Percentiles rank a stretch among this genome's conserved stretches.
These are phyloP conservation scores for Salix caprea DNA, from an alignment of 345 rosid species.

Conservation along the genomic window DNA sequence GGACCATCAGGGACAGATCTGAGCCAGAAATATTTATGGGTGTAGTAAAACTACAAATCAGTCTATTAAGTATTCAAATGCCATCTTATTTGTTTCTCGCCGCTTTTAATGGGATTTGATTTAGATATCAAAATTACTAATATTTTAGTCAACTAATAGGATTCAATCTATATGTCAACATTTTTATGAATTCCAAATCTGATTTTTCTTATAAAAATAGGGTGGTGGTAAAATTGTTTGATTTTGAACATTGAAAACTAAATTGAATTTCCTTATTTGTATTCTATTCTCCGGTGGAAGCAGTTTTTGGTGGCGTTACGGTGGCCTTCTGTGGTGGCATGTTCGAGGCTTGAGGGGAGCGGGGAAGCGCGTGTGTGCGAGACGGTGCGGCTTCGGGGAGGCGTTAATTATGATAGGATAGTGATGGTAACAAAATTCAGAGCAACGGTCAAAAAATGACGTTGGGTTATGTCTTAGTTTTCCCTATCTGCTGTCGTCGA, in stretches of 20 bases:
- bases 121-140: too few species aligned
- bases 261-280: not conserved
- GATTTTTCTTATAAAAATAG: too few species aligned
- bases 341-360: not conserved
- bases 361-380: not conserved
- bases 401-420: not conserved
- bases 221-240: not conserved
- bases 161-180: too few species aligned
- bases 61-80: not conserved
- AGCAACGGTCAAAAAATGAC: constrained; percentile 11
- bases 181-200: too few species aligned
- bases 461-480: not conserved
- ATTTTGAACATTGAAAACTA: not conserved
- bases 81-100: too few species aligned
- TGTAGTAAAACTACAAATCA: not conserved
- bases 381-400: constrained; percentile 1
- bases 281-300: too few species aligned
- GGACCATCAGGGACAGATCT: constrained; percentile 13
- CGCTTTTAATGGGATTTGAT: too few species aligned
- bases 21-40: not conserved
- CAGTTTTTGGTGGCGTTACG: too few species aligned
- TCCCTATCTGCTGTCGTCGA: not conserved
- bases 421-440: too few species aligned
- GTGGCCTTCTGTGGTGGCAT: too few species aligned
- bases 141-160: too few species aligned